These are phyloP conservation scores for Pleurostoma richardsiae DNA, from an alignment of 2,329 filamentous ascomycete species.

Conservation along the genomic window DNA sequence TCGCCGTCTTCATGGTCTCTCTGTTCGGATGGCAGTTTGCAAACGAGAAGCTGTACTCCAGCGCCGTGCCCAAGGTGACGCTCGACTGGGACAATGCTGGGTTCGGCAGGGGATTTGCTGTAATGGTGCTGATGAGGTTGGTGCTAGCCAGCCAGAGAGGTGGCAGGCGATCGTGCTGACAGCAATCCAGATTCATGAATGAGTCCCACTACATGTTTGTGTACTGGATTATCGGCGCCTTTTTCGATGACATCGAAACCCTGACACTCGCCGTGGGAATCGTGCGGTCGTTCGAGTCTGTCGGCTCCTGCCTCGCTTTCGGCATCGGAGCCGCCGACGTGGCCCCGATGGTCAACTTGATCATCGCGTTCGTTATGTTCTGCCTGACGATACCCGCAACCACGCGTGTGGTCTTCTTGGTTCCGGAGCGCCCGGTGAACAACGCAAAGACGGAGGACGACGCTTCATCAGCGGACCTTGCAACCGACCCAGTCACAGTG, in stretches of 20 bases:
- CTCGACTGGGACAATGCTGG: constrained; percentile 38
- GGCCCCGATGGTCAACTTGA: constrained; percentile 40
- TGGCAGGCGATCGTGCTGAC: neutral
- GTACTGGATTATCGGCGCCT: constrained; percentile 45
- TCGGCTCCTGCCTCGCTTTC: constrained; percentile 40
- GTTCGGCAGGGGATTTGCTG: constrained; percentile 40
- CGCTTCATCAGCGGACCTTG: constrained; percentile 2
- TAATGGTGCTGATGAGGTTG: constrained; percentile 40
- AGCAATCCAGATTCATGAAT: constrained; percentile 33
- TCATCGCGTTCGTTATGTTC: constrained; percentile 43
- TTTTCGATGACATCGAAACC: constrained; percentile 45
- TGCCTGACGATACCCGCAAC: constrained; percentile 31
- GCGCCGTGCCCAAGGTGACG: constrained; percentile 27
- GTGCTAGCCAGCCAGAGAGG: neutral
- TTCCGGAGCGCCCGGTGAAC: constrained; percentile 26
- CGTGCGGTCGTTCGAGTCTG: constrained; percentile 40
- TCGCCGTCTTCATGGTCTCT: constrained; percentile 33
- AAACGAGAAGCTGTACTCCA: constrained; percentile 39
- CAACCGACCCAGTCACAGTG: constrained; percentile 4
- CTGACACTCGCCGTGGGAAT: constrained; percentile 42
- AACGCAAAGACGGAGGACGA: constrained; percentile 10
- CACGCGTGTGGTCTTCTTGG: constrained; percentile 25
- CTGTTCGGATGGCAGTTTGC: constrained; percentile 42
- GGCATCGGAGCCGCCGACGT: constrained; percentile 41
- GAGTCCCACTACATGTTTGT: constrained; percentile 47